Evolutionary conservation across 441 rosid species (phyloP), one percentile per base, ranked within the genome.

Genomic region (Brassica balearica): DNA sequence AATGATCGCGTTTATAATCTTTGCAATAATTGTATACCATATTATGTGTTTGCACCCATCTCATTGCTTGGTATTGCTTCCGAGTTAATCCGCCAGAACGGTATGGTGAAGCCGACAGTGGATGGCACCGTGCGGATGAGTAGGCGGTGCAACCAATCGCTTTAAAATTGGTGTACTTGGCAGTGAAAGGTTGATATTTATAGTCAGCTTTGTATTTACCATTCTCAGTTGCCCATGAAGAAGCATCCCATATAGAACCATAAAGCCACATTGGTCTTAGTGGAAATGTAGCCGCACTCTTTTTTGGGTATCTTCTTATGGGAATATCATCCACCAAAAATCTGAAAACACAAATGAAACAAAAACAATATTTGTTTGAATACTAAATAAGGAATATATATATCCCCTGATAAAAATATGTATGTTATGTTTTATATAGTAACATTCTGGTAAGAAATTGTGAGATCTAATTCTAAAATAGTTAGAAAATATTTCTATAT

Each of bases 181-280:
- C 99, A 17, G 90, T 84, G 69, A 95, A 95, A 1, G 99, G 99
- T 62, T 95, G 99, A 84, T 91, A 95, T n/a, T 76, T 87, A 12
- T 95, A 95, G 61, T 95, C 93, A 1, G 97, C 99, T 84, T 90
- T 93, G 90, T 95, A 95, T 82, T 87, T 95, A 3, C 98, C 97
- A 74, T 95, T 87, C 15, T 95, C 98, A 0, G 98, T 95, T 10
- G 98, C 98, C 98, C 98, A 95, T 0, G 97, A 87, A 9, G 98
- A 92, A 2, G 98, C 98, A 46, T 95, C 98, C 98, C 98, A 95
- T 60, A 95, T 93, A 59, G 99, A 95, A 65, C 99, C 99, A 77
- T 95, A 93, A 8, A 95, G 82, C 98, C 98, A 93, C 98, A 93
- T 91, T 78, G 99, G 99, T 84, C 99, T 90, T 25, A 86, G 25